A percentile compares a stretch with the other conserved stretches of the same genome.
phyloP scores from a whole-genome alignment of 306 rosid genomes.

The Bauhinia variegata region DNA sequence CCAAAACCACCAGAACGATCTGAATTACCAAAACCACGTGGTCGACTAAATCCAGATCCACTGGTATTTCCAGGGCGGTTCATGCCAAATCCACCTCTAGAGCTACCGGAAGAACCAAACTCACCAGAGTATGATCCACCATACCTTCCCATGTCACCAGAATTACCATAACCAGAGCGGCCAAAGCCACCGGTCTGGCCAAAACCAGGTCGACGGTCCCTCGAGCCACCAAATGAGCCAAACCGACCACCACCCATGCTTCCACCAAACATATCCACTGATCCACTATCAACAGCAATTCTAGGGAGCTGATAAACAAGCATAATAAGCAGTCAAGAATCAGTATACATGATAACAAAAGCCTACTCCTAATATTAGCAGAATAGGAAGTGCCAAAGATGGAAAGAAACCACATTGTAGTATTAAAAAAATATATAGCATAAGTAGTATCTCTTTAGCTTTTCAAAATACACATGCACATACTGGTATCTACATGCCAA shows the following conservation, averaged over 20 bases:
- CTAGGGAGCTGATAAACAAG: conserved; percentile 70
- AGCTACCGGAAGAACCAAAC: conserved; percentile 57
- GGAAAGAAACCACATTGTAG: not conserved
- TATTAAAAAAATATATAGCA: not conserved
- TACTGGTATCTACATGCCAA: not conserved
- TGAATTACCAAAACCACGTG: conserved; percentile 42
- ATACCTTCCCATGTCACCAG: conserved; percentile 35
- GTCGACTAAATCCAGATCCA: conserved; percentile 25
- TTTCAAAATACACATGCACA: not conserved
- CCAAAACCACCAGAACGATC: conserved; percentile 46
- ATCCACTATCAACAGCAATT: conserved; percentile 62
- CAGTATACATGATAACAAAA: conserved; percentile 15
- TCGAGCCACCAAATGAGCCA: conserved; percentile 49
- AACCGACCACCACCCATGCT: conserved; percentile 61
- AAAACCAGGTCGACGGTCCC: conserved; percentile 53
- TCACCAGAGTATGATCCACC: conserved; percentile 52
- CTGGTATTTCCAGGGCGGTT: not conserved
- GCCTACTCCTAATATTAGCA: not conserved
- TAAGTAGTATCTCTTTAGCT: not conserved
- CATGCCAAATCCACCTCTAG: conserved; percentile 47
- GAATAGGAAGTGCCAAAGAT: not conserved
- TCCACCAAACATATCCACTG: conserved; percentile 47
- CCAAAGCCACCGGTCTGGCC: conserved; percentile 55
- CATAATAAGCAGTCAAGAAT: conserved; percentile 30
- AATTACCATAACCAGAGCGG: conserved; percentile 43